Conservation (phyloP, 1,284 basidiomycete species). For the Trichosporon sp. region DNA sequence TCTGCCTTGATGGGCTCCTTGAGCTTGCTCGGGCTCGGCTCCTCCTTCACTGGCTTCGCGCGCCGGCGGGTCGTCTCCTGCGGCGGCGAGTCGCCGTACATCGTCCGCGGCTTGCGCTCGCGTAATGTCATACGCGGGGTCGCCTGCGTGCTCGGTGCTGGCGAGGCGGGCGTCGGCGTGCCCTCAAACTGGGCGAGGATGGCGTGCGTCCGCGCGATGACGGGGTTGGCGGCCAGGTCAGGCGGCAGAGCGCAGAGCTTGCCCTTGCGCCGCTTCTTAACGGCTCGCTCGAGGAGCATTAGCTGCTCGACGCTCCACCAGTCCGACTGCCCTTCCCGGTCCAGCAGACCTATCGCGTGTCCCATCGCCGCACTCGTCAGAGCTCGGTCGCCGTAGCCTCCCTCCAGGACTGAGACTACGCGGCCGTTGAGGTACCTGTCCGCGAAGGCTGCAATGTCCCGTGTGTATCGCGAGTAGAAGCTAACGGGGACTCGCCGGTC, state of each 20-base stretch:
- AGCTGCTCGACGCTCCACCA: constrained; percentile 72
- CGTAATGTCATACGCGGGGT: constrained; percentile 22
- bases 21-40: background rate
- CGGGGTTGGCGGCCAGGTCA: constrained; percentile 53
- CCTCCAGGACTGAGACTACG: constrained; percentile 83
- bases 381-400: constrained; percentile 88
- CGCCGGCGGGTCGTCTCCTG: constrained; percentile 6
- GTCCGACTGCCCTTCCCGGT: constrained; percentile 48
- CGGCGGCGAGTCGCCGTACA: background rate
- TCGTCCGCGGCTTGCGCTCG: constrained; percentile 5
- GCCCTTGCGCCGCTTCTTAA: constrained; percentile 51
- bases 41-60: background rate
- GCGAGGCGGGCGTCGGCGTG: constrained; percentile 7
- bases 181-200: constrained; percentile 52
- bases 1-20: background rate
- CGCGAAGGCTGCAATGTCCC: constrained; percentile 64
- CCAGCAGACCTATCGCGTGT: constrained; percentile 64
- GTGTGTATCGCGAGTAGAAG: constrained; percentile 80
- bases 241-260: constrained; percentile 52
- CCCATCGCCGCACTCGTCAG: constrained; percentile 75
- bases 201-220: constrained; percentile 56
- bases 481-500: constrained; percentile 76
- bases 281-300: constrained; percentile 61
- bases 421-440: constrained; percentile 63
- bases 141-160: constrained; percentile 10